Conservation (phyloP, 306 rosid genomes). For the Cucurbita argyrosperma region DNA sequence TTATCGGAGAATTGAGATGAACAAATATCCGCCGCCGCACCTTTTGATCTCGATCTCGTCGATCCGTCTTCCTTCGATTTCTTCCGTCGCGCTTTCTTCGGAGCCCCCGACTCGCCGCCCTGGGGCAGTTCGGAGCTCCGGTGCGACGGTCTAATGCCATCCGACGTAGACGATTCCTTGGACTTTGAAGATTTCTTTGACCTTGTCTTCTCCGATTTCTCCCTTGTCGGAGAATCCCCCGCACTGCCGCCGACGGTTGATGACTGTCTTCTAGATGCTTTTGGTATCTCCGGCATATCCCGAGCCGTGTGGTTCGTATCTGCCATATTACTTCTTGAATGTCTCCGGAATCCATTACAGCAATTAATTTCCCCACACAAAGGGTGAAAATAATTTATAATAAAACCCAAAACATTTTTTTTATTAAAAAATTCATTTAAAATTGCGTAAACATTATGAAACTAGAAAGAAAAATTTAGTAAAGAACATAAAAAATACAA, state of each 20-base stretch:
- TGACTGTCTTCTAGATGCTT: slow-evolving; percentile 27
- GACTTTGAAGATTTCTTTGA: slow-evolving; percentile 31
- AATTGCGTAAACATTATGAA: too few relatives aligned
- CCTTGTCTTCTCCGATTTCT: slow-evolving; percentile 35
- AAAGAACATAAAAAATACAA: background rate
- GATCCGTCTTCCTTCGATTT: slow-evolving; percentile 35
- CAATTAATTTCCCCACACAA: background rate
- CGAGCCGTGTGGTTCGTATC: slow-evolving; percentile 4
- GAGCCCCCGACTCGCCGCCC: slow-evolving; percentile 31
- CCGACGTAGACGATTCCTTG: slow-evolving; percentile 18
- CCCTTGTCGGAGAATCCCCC: slow-evolving; percentile 31
- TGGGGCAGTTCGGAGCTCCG: slow-evolving; percentile 12
- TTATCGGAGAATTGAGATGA: slow-evolving; percentile 11
- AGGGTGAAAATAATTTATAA: too few relatives aligned
- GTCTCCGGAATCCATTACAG: slow-evolving; percentile 10
- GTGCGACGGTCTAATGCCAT: slow-evolving; percentile 9
- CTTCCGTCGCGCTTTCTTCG: slow-evolving; percentile 45
- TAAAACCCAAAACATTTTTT: too few relatives aligned
- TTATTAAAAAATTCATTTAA: too few relatives aligned
- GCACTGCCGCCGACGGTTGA: slow-evolving; percentile 5
- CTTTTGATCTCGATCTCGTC: slow-evolving; percentile 24
- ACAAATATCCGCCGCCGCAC: slow-evolving; percentile 4
- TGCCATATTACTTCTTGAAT: slow-evolving; percentile 15
- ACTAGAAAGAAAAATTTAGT: background rate
- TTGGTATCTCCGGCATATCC: slow-evolving; percentile 30